Evolutionary conservation across 2,329 filamentous ascomycete species (phyloP), one percentile per base, ranked within the genome.

Genomic region (Talaromyces sp.): DNA sequence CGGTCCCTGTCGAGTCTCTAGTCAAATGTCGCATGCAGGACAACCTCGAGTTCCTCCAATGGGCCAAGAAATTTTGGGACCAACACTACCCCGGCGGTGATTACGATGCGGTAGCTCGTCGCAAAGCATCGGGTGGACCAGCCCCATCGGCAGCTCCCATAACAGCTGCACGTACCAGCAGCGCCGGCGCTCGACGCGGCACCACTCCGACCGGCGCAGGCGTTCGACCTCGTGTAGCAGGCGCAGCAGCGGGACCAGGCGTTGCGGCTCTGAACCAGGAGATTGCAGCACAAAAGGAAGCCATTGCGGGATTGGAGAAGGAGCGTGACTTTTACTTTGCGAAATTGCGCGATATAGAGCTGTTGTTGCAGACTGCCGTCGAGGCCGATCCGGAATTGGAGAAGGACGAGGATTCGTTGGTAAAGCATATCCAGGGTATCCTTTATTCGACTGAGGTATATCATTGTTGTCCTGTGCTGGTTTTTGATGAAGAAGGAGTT

Each of bases 11-110:
- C 76, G 88, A 97, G 79, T 84, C 86, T 66, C 88, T 99, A 66
- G 87, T 95, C 73, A 99, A 98, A 81, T 99, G 95, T 85, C 97
- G 97, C 85, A 99, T 99, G 94, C 95, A 99, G 85, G 95, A 99
- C 80, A 99, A 99, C 83, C 90, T 99, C 73, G 95, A 98, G 77
- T 99, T 99, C 79, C 85, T 99, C 67, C 95, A 99, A 82, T 99
- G 93, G 90, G 89, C 89, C 66, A 99, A 99, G 86, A 85, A 86
- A 72, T 97, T 93, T 83, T 99, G 95, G 95, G 95, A 99, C 75
- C 92, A 97, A 77, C 93, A 97, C 84, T 99, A 92, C 81, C 95
- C 95, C 8, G 95, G 95, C 66, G 93, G 95, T 73, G 95, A 98
- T 69, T 99, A 99, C 83, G 95, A 99, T 76, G 92, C 95, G 11